These are phyloP conservation scores for Pythium chondricola DNA, from an alignment of 352 stramenopile species.

Conservation along the genomic window DNA sequence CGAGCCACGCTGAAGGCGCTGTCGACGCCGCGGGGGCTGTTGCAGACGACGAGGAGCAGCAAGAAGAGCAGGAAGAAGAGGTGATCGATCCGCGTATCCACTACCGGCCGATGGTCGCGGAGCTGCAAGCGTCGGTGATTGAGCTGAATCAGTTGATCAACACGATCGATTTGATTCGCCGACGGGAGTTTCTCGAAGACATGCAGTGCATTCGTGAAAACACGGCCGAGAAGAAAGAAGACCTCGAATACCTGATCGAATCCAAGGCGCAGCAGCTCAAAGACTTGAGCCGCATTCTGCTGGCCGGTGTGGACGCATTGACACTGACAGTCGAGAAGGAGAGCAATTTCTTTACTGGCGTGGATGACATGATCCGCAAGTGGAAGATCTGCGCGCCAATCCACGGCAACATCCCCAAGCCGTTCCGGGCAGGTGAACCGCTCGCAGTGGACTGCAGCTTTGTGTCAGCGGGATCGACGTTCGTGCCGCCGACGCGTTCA, in stretches of 20 bases:
- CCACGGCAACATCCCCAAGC: constrained; percentile 84
- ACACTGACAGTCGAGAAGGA: constrained; percentile 72
- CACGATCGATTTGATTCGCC: constrained; percentile 79
- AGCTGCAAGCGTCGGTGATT: constrained; percentile 71
- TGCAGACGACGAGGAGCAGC: constrained; percentile 16
- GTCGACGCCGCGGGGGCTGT: constrained; percentile 6
- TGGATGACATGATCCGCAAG: constrained; percentile 71
- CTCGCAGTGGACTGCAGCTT: constrained; percentile 85
- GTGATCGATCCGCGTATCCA: constrained; percentile 84
- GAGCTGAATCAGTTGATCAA: constrained; percentile 85
- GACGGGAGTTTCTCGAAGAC: constrained; percentile 76
- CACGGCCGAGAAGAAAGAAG: constrained; percentile 71
- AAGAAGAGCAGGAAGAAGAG: constrained; percentile 47
- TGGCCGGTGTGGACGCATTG: constrained; percentile 63
- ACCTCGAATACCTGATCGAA: constrained; percentile 74
- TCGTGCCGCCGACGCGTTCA: constrained; percentile 59
- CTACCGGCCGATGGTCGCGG: constrained; percentile 78
- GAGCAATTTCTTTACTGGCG: constrained; percentile 77
- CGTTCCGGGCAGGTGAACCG: constrained; percentile 75
- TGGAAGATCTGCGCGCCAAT: constrained; percentile 86
- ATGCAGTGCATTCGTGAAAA: constrained; percentile 85
- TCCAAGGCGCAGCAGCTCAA: constrained; percentile 71
- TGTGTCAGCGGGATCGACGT: constrained; percentile 65
- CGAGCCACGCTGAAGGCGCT: constrained; percentile 2
- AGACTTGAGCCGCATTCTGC: constrained; percentile 66